A percentile compares a stretch with the other conserved stretches of the same genome.
phyloP scores from a whole-genome alignment of 345 rosid species.

The Lumnitzera racemosa region DNA sequence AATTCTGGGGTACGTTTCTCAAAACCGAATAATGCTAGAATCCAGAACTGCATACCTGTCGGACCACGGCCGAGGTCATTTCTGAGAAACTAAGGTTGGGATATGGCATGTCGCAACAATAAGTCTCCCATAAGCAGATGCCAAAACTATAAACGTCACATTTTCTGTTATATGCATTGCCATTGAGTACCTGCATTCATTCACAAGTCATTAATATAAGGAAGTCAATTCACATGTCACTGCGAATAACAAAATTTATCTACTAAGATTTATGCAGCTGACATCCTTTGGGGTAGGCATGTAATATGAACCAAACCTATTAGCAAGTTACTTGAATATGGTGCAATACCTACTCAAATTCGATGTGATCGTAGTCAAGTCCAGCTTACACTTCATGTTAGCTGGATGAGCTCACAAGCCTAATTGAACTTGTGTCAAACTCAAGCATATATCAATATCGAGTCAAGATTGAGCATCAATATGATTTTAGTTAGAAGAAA shows the following conservation, averaged over 20 bases:
- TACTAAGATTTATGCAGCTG: too few species aligned
- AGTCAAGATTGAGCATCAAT: too few species aligned
- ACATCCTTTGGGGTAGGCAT: too few species aligned
- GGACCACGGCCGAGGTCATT: conserved; percentile 94
- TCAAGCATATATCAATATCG: too few species aligned
- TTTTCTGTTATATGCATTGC: conserved; percentile 89
- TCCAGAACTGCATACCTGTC: conserved; percentile 44
- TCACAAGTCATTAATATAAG: conserved; percentile 7
- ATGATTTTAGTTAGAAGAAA: too few species aligned
- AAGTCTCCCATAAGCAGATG: conserved; percentile 95
- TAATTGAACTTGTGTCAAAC: too few species aligned
- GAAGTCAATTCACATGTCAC: background rate
- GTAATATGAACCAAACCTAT: too few species aligned
- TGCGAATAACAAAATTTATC: background rate
- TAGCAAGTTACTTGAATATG: too few species aligned
- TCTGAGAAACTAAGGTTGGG: conserved; percentile 93
- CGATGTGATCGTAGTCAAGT: too few species aligned
- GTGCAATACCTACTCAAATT: too few species aligned
- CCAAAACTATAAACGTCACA: conserved; percentile 98
- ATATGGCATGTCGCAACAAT: conserved; percentile 99
- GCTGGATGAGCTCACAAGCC: too few species aligned
- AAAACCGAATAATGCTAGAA: background rate
- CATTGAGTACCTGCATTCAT: conserved; percentile 77
- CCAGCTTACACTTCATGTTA: too few species aligned
- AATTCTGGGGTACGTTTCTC: background rate